Conservation (phyloP, 179 eudicot genomes). For the Monotropa hypopitys region DNA sequence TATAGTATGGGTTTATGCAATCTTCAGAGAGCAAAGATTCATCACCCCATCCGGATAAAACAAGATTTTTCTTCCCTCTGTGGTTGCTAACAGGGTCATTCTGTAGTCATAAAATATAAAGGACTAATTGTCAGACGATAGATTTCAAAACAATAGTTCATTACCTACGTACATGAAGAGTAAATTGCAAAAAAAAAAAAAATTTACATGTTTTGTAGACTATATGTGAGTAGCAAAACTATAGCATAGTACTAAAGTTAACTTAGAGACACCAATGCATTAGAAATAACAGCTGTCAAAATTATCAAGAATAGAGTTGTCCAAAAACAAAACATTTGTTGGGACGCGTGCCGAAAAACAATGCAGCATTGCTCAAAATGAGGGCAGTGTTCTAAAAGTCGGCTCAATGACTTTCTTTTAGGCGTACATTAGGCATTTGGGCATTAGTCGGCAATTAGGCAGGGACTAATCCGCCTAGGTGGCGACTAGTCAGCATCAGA, state of each 20-base stretch:
- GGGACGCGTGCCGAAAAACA: neutral
- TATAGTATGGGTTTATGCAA: constrained; percentile 52
- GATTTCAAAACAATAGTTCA: neutral
- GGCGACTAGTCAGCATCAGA: too few relatives aligned
- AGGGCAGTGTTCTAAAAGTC: too few relatives aligned
- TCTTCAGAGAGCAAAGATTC: constrained; percentile 68
- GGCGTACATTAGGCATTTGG: too few relatives aligned
- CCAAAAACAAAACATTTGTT: neutral
- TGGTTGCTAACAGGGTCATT: constrained; percentile 57
- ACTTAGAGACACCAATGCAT: neutral
- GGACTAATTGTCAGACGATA: neutral
- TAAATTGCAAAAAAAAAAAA: neutral
- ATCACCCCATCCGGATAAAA: constrained; percentile 81
- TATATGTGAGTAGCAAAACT: neutral
- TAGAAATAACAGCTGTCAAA: neutral
- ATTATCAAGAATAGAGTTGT: neutral
- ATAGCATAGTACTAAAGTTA: neutral
- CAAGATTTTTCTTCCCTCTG: constrained; percentile 79
- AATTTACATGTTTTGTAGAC: neutral
- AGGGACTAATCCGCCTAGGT: too few relatives aligned
- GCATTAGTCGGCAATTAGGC: too few relatives aligned
- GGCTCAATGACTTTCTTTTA: too few relatives aligned
- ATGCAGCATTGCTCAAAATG: neutral
- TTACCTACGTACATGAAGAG: neutral
- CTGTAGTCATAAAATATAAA: constrained; percentile 24